These are phyloP conservation scores for Mycothermus thermophilus DNA, from an alignment of 495 filamentous ascomycete genomes.

Conservation along the genomic window DNA sequence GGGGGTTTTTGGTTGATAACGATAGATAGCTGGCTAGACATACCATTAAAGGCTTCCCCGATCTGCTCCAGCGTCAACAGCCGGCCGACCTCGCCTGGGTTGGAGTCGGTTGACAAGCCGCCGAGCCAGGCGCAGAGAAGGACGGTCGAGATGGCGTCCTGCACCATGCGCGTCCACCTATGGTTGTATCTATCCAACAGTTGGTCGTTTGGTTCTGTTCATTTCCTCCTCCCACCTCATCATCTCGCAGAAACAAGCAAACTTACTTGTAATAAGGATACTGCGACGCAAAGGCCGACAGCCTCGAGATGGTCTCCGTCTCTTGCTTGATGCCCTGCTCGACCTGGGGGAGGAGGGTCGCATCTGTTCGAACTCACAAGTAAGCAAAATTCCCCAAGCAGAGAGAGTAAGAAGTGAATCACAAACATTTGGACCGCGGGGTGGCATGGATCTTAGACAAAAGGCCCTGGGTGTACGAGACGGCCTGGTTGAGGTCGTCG, in stretches of 20 bases:
- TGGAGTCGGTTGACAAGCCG: constrained; percentile 34
- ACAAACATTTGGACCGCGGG: constrained; percentile 58
- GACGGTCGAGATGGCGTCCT: constrained; percentile 63
- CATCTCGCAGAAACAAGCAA: not conserved
- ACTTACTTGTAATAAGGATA: constrained; percentile 83
- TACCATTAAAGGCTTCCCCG: constrained; percentile 60
- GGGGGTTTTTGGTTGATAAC: not conserved
- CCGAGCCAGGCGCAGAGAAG: constrained; percentile 69
- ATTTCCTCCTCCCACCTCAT: not conserved
- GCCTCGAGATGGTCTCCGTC: constrained; percentile 39
- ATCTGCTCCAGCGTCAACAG: constrained; percentile 83
- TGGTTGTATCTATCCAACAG: constrained; percentile 48
- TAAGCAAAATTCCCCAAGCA: not conserved
- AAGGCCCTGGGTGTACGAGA: constrained; percentile 57
- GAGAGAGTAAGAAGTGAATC: not conserved
- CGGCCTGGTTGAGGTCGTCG: constrained; percentile 52
- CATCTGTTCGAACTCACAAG: constrained; percentile 6
- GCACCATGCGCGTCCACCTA: constrained; percentile 70
- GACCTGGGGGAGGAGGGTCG: constrained; percentile 36
- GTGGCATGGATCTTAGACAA: constrained; percentile 86
- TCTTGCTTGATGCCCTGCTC: constrained; percentile 44
- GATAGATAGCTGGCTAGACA: constrained; percentile 9
- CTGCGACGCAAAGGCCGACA: constrained; percentile 58
- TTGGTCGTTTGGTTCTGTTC: not conserved
- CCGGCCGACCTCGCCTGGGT: constrained; percentile 34